Evolutionary conservation across 164 flowering plant species (phyloP).

Genomic region (Tinospora cordifolia): DNA sequence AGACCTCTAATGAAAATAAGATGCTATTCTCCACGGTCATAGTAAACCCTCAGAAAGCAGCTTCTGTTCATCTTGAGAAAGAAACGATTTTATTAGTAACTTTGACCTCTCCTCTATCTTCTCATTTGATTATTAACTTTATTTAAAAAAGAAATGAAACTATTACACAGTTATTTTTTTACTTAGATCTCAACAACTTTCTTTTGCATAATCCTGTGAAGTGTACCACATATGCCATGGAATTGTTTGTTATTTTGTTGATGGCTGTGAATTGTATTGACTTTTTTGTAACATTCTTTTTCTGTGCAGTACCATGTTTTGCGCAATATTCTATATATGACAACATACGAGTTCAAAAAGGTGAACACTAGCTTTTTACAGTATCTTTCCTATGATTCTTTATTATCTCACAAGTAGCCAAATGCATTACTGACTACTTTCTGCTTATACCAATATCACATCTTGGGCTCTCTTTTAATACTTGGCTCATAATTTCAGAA

Average conservation of each 20-base stretch:
- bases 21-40: too few species aligned
- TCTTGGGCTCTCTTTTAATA: background rate
- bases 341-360: slow-evolving; percentile 73
- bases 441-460: background rate
- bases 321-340: slow-evolving; percentile 72
- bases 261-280: slow-evolving; percentile 1
- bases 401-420: too few species aligned
- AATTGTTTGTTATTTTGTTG: background rate
- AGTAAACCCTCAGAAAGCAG: too few species aligned
- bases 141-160: too few species aligned
- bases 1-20: too few species aligned
- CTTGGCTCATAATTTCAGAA: too few species aligned
- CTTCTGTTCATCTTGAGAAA: too few species aligned
- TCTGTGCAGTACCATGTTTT: slow-evolving; percentile 61
- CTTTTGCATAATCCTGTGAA: background rate
- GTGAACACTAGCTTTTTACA: slow-evolving; percentile 24
- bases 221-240: background rate
- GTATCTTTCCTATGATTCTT: background rate
- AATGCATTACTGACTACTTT: background rate
- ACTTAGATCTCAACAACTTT: too few species aligned
- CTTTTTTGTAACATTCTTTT: slow-evolving; percentile 9
- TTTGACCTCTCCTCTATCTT: background rate
- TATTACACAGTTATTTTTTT: too few species aligned
- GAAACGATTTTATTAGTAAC: too few species aligned
- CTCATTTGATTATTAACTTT: too few species aligned